phyloP scores from a whole-genome alignment of 2,329 filamentous ascomycete genomes.

The Cucurbitaria berberidis region DNA sequence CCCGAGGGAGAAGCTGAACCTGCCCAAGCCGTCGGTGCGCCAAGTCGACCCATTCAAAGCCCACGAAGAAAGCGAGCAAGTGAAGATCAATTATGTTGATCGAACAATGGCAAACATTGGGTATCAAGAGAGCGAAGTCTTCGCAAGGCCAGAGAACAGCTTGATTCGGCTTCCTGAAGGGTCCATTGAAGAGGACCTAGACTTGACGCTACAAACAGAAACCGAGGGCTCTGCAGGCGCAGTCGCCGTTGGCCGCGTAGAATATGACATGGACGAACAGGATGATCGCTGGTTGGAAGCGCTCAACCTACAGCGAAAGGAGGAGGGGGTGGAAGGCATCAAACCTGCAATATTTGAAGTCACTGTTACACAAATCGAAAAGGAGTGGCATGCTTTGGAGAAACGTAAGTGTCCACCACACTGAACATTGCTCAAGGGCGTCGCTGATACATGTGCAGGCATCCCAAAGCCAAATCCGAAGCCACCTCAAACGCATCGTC shows the following conservation, averaged over 20 bases:
- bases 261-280: slow-evolving; percentile 99
- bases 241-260: slow-evolving; percentile 74
- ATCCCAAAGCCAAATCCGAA: slow-evolving; percentile 98
- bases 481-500: slow-evolving; percentile 90
- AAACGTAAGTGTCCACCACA: slow-evolving; percentile 63
- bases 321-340: slow-evolving; percentile 77
- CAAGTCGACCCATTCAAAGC: slow-evolving; percentile 78
- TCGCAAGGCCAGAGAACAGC: slow-evolving; percentile 75
- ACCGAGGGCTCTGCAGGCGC: slow-evolving; percentile 62
- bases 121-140: slow-evolving; percentile 94
- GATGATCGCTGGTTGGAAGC: slow-evolving; percentile 94
- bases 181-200: slow-evolving; percentile 68
- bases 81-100: slow-evolving; percentile 90
- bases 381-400: slow-evolving; percentile 96
- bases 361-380: slow-evolving; percentile 98
- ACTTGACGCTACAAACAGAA: slow-evolving; percentile 63
- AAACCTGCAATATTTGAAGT: slow-evolving; percentile 96
- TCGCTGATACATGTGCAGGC: slow-evolving; percentile 33
- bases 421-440: background rate
- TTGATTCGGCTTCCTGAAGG: slow-evolving; percentile 69
- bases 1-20: slow-evolving; percentile 77
- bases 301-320: slow-evolving; percentile 78
- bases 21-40: slow-evolving; percentile 77
- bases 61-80: slow-evolving; percentile 84
- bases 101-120: slow-evolving; percentile 95